phyloP scores from a whole-genome alignment of 805 yeast genomes.

The Teunomyces pallodes region DNA sequence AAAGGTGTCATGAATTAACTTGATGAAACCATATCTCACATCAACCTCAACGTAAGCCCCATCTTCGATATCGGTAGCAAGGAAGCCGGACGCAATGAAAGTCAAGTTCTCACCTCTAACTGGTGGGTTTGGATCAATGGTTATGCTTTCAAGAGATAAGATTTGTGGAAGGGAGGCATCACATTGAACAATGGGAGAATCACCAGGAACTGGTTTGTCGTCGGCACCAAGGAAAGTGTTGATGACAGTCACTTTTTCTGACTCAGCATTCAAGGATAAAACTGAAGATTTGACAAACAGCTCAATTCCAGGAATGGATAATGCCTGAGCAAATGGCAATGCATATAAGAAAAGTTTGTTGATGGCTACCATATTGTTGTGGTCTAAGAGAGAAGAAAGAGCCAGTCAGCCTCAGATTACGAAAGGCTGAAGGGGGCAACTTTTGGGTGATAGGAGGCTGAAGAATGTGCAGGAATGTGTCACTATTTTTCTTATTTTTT shows the following conservation, averaged over 20 bases:
- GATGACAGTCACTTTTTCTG: slow-evolving; percentile 6
- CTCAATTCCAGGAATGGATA: slow-evolving; percentile 19
- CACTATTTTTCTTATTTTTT: background rate
- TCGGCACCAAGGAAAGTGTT: slow-evolving; percentile 29
- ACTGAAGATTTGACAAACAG: slow-evolving; percentile 12
- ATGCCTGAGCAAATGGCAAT: slow-evolving; percentile 15
- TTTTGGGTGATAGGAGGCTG: background rate
- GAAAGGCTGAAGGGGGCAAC: background rate
- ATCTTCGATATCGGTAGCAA: slow-evolving; percentile 56
- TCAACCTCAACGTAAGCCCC: slow-evolving; percentile 96
- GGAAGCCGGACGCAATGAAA: slow-evolving; percentile 67
- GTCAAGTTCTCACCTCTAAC: slow-evolving; percentile 79
- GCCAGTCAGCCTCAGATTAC: background rate
- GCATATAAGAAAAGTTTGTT: slow-evolving; percentile 12
- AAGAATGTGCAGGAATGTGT: background rate
- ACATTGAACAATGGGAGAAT: slow-evolving; percentile 79
- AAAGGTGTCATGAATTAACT: slow-evolving; percentile 81
- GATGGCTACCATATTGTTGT: slow-evolving; percentile 20
- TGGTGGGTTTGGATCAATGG: slow-evolving; percentile 85
- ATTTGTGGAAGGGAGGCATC: slow-evolving; percentile 64
- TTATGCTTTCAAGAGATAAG: slow-evolving; percentile 57
- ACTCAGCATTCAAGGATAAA: slow-evolving; percentile 10
- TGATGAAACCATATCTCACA: slow-evolving; percentile 89
- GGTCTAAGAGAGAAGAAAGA: background rate
- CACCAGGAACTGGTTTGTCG: slow-evolving; percentile 82